Evolutionary conservation across 2,329 filamentous ascomycete species (phyloP), one percentile per base, ranked within the genome.

Genomic region (Arthrobotrys sinensis): DNA sequence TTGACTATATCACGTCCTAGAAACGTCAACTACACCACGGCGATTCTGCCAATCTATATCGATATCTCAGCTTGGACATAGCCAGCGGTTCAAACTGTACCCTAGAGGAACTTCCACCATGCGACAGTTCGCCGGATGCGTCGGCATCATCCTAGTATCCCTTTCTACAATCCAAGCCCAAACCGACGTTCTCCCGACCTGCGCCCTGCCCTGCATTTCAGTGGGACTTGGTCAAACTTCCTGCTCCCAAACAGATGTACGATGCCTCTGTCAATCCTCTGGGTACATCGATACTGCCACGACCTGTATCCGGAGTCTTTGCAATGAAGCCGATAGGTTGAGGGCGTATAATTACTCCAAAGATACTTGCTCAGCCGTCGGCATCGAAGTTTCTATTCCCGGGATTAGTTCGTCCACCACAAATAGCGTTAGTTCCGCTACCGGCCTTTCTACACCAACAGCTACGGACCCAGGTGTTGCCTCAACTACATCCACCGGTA

Each of bases 141-240:
- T 52, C n/a, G 1, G 16, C 14, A 32, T 53, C 24, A 28, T 48
- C 28, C 24, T 57, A 12, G 46, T 19, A 63, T 68, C n/a, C 34
- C 52, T 68, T 32, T 24, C 38, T 6, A 34, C 21, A 57, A 38
- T 28, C 2, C 16, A 11, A 5, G 64, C 64, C 10, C 64, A 68
- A 21, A 34, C 11, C 34, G 16, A 19, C 7, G 34, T 38, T 32
- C 84, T 84, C 1, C 85, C 84, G 36, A 85, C 85, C 80, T 84
- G 86, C 80, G 83, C 84, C 19, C 81, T 85, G 4, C 85, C 86
- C 14, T 75, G 70, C 68, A 83, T 83, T 48, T 85, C 85, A 63
- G 87, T 86, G 4, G 87, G 87, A 5, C 82, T 88, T 12, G 86
- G 88, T 76, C 84, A 85, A 79, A 83, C 88, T 24, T 86, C 83